Evolutionary conservation across 129 eudicot species (phyloP).

Genomic region (Scalesia atractyloides): DNA sequence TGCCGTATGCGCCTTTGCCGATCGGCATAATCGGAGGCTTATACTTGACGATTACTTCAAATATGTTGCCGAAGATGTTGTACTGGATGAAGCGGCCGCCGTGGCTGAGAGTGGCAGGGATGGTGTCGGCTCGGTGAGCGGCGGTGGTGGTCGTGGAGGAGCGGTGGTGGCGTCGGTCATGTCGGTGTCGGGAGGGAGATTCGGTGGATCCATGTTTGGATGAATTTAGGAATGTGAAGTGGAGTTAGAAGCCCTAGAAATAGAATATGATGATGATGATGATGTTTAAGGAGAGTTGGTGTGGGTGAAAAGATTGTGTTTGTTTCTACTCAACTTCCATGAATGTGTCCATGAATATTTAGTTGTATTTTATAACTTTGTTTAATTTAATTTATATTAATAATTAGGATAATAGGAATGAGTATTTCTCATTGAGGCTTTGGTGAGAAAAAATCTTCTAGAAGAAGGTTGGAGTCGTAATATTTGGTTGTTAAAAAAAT

Average conservation of each 20-base stretch:
- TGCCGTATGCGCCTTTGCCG: slow-evolving; percentile 93
- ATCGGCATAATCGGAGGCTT: slow-evolving; percentile 85
- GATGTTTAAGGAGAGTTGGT: too few species aligned
- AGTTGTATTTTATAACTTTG: too few species aligned
- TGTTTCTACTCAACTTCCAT: too few species aligned
- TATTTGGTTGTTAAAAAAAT: too few species aligned
- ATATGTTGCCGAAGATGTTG: slow-evolving; percentile 74
- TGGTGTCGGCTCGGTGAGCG: slow-evolving; percentile 47
- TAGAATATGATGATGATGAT: too few species aligned
- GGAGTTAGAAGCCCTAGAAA: slow-evolving; percentile 31
- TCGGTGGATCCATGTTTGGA: slow-evolving; percentile 51
- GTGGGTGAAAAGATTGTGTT: too few species aligned
- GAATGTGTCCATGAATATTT: too few species aligned
- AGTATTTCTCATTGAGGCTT: too few species aligned
- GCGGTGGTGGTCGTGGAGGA: slow-evolving; percentile 35
- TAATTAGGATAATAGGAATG: too few species aligned
- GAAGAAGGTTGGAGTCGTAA: too few species aligned
- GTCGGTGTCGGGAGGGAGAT: slow-evolving; percentile 65
- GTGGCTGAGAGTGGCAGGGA: slow-evolving; percentile 79
- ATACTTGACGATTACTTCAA: slow-evolving; percentile 83
- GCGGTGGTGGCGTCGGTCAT: slow-evolving; percentile 67
- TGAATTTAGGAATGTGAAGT: not conserved
- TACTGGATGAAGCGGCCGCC: slow-evolving; percentile 87
- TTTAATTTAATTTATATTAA: too few species aligned
- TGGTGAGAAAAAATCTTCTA: too few species aligned